phyloP scores from a whole-genome alignment of 495 filamentous ascomycete genomes.

The Aspergillus sparsus region DNA sequence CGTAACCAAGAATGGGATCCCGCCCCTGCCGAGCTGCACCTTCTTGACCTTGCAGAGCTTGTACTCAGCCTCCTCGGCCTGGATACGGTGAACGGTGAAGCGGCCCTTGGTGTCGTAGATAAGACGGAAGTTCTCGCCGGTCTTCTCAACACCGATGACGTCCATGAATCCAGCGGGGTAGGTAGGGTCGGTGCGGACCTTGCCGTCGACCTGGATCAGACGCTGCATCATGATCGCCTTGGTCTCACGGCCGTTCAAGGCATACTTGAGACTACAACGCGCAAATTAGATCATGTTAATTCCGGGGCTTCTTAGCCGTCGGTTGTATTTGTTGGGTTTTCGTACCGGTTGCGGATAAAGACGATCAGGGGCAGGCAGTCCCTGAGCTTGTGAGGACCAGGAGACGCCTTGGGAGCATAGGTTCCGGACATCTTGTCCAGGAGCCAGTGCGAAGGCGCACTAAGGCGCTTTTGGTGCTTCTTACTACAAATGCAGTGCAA shows the following conservation, averaged over 20 bases:
- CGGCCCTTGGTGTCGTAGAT: slow-evolving; percentile 99
- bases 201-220: slow-evolving; percentile 98
- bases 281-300: slow-evolving; percentile 19
- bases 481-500: slow-evolving; percentile 61
- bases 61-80: slow-evolving; percentile 95
- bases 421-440: slow-evolving; percentile 98
- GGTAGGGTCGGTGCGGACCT: slow-evolving; percentile 97
- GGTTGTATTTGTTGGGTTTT: neutral
- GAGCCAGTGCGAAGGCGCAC: slow-evolving; percentile 98
- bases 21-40: slow-evolving; percentile 97
- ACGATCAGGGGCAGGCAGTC: slow-evolving; percentile 99
- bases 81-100: slow-evolving; percentile 99
- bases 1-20: slow-evolving; percentile 99
- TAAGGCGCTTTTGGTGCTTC: slow-evolving; percentile 99
- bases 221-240: slow-evolving; percentile 99
- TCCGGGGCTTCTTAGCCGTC: neutral
- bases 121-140: slow-evolving; percentile 98
- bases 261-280: slow-evolving; percentile 85
- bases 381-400: slow-evolving; percentile 98
- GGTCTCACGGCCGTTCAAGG: slow-evolving; percentile 95
- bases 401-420: slow-evolving; percentile 93
- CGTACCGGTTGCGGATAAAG: slow-evolving; percentile 90
- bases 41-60: slow-evolving; percentile 99
- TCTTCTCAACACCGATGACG: slow-evolving; percentile 99
- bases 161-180: slow-evolving; percentile 99